Base-by-base conservation (phyloP, 306 rosid genomes). In the Betula pendula region DNA sequence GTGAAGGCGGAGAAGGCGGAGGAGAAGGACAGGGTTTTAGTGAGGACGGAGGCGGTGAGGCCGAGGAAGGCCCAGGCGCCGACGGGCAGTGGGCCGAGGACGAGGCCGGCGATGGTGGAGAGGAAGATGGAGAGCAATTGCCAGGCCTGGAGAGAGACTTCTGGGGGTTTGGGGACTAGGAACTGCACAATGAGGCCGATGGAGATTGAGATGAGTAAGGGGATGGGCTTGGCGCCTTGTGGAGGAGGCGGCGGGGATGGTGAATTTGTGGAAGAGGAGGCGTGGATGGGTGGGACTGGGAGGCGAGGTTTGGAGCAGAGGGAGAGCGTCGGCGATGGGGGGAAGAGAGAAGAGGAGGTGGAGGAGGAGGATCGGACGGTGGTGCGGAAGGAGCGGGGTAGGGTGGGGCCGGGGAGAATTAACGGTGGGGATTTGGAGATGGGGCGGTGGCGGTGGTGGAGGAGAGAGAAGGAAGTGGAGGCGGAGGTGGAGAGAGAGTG, bases 41-140 rank as follows among this genome's bases (percentile, higher is more conserved):
- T 89, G 6, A 91, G 89, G 0, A 95, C 51, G 9, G 97, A 51
- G 5, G 87, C 63, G 0, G 99, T 92, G 5, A 92, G 63, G 43
- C 99, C 91, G 8, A 95, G 68, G 66, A 95, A 89, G 45, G 99
- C 99, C 99, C 99, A 95, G 0, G 99, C 99, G 4, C 99, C 99
- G 0, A 92, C 98, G 0, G 99, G 99, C 35, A 95, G 81, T 0
- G 99, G 99, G 73, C 91, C 90, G 72, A 95, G 76, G 7, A 95
- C 93, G 5, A 95, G 92, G 16, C 99, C 99, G 0, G 97, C 96
- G 29, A 95, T 85, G 2, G 99, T 95, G 14, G 99, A 92, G 6
- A 88, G 29, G 86, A 95, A 95, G 71, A 95, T 92, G 3, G 98
- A 80, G 12, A 95, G 96, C 72, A 95, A 83, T 10, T 95, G 98